Base-by-base conservation (phyloP, 2,329 filamentous ascomycete species). In the Hortaea sp. region DNA sequence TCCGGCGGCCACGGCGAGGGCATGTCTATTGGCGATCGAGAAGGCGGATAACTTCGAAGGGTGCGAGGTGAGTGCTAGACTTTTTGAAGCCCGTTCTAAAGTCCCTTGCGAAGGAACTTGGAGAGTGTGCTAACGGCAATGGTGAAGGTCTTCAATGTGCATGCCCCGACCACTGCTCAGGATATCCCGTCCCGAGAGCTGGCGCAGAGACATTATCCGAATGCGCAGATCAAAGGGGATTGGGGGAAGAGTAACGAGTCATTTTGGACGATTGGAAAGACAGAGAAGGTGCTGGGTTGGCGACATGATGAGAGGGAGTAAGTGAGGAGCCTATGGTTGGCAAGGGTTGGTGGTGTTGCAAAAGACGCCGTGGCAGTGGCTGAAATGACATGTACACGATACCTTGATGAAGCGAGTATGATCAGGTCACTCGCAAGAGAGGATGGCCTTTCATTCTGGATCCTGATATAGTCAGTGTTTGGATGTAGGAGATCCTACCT, bases 21-120 rank as follows among this genome's bases (percentile, higher is more conserved):
- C 65, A 10, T 67, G 64, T 48, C 49, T 67, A 28, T 45, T 63
- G 27, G 51, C 58, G 6, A 56, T 68, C 4, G 63, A 65, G 42
- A 48, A 51, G 40, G 57, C 60, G 42, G 54, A 65, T 20, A 57
- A 58, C 7, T 57, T 60, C 20, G 55, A 62, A 20, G 65, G 64
- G 7, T 60, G 52, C 29, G 54, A 66, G 50, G 20, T 20, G 20
- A 20, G 20, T 20, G 20, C 20, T 20, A 20, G 20, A 20, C 20
- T 20, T 20, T 20, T 20, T 20, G 4, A 20, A 20, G 20, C 20
- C 20, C 20, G 20, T 20, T 4, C 20, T 4, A 20, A 2, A 20
- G 20, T n/a, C 20, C 20, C 20, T 20, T 20, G 20, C 20, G 20
- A 20, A 20, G 4, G 20, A 20, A 20, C 20, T 20, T 20, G 20